Conservation (phyloP, 139 green algal genomes). For the Coelastrella sp. region DNA sequence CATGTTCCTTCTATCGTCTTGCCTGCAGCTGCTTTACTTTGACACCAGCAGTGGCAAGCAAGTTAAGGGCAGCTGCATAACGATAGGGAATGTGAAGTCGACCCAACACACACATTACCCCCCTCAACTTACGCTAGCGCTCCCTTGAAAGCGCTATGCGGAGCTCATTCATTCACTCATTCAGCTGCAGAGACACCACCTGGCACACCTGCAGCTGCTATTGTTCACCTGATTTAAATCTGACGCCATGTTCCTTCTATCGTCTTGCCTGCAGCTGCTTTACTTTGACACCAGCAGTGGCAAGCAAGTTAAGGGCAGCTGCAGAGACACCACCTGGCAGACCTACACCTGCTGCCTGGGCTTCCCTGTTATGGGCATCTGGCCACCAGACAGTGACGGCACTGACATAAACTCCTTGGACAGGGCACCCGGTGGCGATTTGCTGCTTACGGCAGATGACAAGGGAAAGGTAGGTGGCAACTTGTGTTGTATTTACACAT, state of each 20-base stretch:
- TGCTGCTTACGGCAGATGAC: constrained; percentile 60
- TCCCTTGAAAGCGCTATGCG: too few species aligned
- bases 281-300: constrained; percentile 64
- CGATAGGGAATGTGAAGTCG: too few species aligned
- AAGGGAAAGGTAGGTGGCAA: constrained; percentile 45
- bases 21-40: constrained; percentile 68
- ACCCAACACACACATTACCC: too few species aligned
- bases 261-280: constrained; percentile 58
- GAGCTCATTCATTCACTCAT: too few species aligned
- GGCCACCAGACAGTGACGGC: constrained; percentile 68
- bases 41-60: constrained; percentile 57
- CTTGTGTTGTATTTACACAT: background rate
- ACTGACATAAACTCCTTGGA: constrained; percentile 70
- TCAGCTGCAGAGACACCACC: too few species aligned
- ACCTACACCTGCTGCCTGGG: constrained; percentile 70
- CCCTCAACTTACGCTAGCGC: too few species aligned
- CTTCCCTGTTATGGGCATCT: constrained; percentile 84
- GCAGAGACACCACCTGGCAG: constrained; percentile 63
- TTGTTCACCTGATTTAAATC: too few species aligned
- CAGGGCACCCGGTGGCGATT: constrained; percentile 39
- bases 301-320: constrained; percentile 58
- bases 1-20: too few species aligned
- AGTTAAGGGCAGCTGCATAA: constrained; percentile 39
- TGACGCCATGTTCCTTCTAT: too few species aligned
- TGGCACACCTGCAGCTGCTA: too few species aligned